These are phyloP conservation scores for Irpex rosettiformis DNA, from an alignment of 1,284 basidiomycete genomes.

Conservation along the genomic window DNA sequence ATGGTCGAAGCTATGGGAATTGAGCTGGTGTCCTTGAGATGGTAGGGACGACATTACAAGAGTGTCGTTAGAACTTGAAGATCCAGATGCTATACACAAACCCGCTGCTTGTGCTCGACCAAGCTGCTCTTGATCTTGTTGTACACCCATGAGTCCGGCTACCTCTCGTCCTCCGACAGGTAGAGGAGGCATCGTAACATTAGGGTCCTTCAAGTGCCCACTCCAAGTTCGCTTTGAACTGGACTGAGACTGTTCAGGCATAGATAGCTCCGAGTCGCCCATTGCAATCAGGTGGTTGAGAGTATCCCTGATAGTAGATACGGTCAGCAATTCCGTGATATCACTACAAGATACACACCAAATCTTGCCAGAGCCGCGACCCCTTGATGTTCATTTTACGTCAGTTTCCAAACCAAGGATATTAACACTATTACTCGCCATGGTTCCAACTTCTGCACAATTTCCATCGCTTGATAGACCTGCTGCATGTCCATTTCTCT, in stretches of 20 bases:
- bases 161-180: background rate
- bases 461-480: background rate
- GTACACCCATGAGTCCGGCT: background rate
- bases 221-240: background rate
- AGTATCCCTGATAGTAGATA: background rate
- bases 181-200: background rate
- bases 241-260: too few relatives aligned
- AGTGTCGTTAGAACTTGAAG: too few relatives aligned
- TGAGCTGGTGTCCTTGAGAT: too few relatives aligned
- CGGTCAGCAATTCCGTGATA: background rate
- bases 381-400: background rate
- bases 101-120: too few relatives aligned
- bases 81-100: too few relatives aligned
- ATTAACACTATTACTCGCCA: background rate
- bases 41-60: too few relatives aligned
- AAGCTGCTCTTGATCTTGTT: too few relatives aligned
- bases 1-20: too few relatives aligned
- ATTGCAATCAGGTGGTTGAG: background rate
- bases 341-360: background rate
- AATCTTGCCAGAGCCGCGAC: background rate
- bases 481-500: background rate
- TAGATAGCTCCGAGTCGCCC: too few relatives aligned
- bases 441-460: background rate
- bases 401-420: too few relatives aligned
- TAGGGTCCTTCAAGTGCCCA: background rate